Conservation (phyloP, 1,139 yeast genomes). For the Hemisphaericaspora subhashii region DNA sequence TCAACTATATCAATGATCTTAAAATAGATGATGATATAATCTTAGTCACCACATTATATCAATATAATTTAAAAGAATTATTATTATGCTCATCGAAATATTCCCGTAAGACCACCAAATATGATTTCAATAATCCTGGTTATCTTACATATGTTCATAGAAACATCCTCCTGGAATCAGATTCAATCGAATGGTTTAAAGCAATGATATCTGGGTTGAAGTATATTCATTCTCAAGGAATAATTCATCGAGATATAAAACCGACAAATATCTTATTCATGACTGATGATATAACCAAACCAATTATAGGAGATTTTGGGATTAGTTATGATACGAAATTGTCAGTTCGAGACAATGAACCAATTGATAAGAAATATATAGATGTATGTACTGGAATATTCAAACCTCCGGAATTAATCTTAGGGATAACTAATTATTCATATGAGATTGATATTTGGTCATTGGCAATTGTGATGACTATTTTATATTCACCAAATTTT, state of each 20-base stretch:
- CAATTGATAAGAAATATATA: constrained; percentile 47
- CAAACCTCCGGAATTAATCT: constrained; percentile 82
- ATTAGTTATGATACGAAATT: constrained; percentile 48
- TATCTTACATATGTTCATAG: constrained; percentile 3
- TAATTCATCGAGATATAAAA: constrained; percentile 89
- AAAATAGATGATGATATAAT: constrained; percentile 33
- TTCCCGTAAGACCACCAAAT: constrained; percentile 14
- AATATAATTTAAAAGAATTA: constrained; percentile 26
- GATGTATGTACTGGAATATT: constrained; percentile 79
- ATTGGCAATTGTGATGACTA: constrained; percentile 65
- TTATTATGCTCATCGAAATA: constrained; percentile 17
- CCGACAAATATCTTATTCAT: constrained; percentile 71
- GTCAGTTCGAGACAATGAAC: constrained; percentile 42
- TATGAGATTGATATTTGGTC: constrained; percentile 80
- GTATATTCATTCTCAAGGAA: constrained; percentile 43
- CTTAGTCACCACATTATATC: constrained; percentile 35
- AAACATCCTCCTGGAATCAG: constrained; percentile 10
- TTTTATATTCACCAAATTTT: constrained; percentile 52
- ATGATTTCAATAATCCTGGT: constrained; percentile 7
- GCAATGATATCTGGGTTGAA: constrained; percentile 22
- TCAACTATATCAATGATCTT: constrained; percentile 25
- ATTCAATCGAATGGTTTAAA: constrained; percentile 19
- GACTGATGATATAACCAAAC: constrained; percentile 28
- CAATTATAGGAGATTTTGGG: constrained; percentile 76
- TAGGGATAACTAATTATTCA: constrained; percentile 65